A percentile compares a stretch with the other conserved stretches of the same genome.
Conservation (phyloP, 345 rosid species). For the Moricandia arvensis region DNA sequence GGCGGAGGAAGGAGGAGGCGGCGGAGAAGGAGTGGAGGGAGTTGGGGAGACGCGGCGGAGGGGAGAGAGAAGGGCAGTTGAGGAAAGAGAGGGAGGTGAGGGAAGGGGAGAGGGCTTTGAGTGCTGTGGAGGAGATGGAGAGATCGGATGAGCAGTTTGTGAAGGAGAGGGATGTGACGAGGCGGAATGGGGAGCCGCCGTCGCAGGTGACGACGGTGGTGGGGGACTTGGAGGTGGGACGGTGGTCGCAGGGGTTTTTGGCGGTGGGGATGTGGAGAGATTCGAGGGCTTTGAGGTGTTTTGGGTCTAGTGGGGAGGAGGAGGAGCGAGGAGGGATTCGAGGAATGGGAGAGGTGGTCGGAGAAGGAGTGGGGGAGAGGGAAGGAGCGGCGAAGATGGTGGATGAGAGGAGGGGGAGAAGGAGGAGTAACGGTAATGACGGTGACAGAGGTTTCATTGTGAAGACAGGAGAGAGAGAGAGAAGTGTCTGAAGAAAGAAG, state of each 20-base stretch:
- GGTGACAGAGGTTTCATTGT: conserved; percentile 46
- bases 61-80: conserved; percentile 53
- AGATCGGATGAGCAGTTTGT: conserved; percentile 69
- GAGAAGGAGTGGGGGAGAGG: conserved; percentile 35
- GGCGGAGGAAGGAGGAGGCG: conserved; percentile 61
- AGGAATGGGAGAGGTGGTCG: conserved; percentile 23
- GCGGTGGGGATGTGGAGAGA: conserved; percentile 69
- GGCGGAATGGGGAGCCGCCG: conserved; percentile 66
- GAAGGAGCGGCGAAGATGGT: conserved; percentile 37
- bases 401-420: conserved; percentile 34
- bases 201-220: conserved; percentile 54
- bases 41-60: conserved; percentile 61
- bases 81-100: conserved; percentile 67
- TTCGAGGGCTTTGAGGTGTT: conserved; percentile 68
- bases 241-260: conserved; percentile 68
- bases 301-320: conserved; percentile 67
- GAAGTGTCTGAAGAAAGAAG: conserved; percentile 28
- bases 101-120: conserved; percentile 65
- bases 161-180: conserved; percentile 67
- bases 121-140: conserved; percentile 63
- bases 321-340: conserved; percentile 24
- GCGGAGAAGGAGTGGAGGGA: conserved; percentile 61
- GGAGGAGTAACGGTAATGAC: conserved; percentile 37
- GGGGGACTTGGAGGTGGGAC: conserved; percentile 43
- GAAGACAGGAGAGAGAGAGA: conserved; percentile 31